Evolutionary conservation across 1,139 yeast species (phyloP).

Genomic region (Debaryomycetaceae sp.): DNA sequence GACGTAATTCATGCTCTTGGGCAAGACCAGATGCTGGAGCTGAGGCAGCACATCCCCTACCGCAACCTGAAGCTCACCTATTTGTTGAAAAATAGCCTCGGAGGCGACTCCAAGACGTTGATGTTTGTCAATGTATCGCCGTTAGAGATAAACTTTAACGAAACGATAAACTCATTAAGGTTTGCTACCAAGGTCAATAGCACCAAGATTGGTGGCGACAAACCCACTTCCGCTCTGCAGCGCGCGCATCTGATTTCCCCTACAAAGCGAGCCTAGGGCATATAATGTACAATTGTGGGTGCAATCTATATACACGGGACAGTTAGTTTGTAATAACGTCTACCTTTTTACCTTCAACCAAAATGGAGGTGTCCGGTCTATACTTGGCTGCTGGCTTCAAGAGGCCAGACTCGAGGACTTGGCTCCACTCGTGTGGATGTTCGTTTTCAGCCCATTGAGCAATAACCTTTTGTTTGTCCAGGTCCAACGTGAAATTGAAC

Average conservation of each 20-base stretch:
- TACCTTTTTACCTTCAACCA: constrained; percentile 3
- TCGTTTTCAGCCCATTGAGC: constrained; percentile 49
- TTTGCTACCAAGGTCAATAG: constrained; percentile 82
- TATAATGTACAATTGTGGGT: background rate
- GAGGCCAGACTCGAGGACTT: constrained; percentile 31
- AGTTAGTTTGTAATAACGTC: constrained; percentile 1
- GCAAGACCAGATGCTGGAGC: constrained; percentile 25
- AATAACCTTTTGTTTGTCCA: constrained; percentile 42
- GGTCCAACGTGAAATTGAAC: constrained; percentile 58
- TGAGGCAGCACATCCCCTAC: constrained; percentile 46
- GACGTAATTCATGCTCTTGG: constrained; percentile 83
- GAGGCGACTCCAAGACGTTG: constrained; percentile 83
- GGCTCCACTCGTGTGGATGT: constrained; percentile 46
- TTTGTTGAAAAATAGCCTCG: constrained; percentile 75
- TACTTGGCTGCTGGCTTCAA: constrained; percentile 36
- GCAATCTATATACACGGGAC: too few species aligned
- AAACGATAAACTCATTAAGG: constrained; percentile 77
- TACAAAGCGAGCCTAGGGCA: too few species aligned
- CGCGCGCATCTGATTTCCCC: background rate
- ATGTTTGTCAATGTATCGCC: constrained; percentile 94
- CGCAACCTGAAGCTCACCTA: constrained; percentile 69
- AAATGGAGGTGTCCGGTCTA: constrained; percentile 21
- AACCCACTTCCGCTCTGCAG: background rate
- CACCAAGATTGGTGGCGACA: constrained; percentile 30
- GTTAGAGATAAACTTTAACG: constrained; percentile 54